Evolutionary conservation across 2,329 filamentous ascomycete genomes (phyloP), one percentile per base, ranked within the genome.

Genomic region (Zymoseptoria brevis): DNA sequence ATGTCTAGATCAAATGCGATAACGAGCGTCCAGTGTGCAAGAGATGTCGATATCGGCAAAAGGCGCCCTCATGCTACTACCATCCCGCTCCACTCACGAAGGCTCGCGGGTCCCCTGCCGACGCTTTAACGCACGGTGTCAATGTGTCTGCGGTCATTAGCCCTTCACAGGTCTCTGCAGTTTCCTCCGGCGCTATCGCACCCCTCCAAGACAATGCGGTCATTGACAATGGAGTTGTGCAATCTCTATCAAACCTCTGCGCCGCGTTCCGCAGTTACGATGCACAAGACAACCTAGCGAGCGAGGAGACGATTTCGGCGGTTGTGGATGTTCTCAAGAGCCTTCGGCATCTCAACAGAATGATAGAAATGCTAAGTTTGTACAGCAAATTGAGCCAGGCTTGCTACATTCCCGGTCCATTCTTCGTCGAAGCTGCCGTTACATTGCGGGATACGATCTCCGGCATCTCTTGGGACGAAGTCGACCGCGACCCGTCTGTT

Each of bases 1-100:
- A 11, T 19, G 21, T n/a, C 4, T 1, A 30, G 35, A 24, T 21
- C n/a, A 24, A 35, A 11, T 45, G 19, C 13, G 13, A 29, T 22
- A 5, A n/a, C 16, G 55, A 58, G 51, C 49, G 53, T 21, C 64
- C 62, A 3, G 30, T 58, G 9, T 66, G 64, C 22, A 57, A 50
- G 52, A 55, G 64, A 21, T 66, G 64, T 48, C 53, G 45, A 8
- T 55, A 60, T 8, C 58, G 64, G 5, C 54, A 57, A 1, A 55
- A 57, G 19, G 22, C 22, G 11, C 19, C 53, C n/a, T 26, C 59
- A 41, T 64, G 64, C 50, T 66, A 19, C 29, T 64, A 64, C 29
- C 60, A 66, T 56, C 62, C 64, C 7, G 62, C 64, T 16, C 64
- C 64, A 53, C 6, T 26, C 56, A 16, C 57, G 45, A 24, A 29